phyloP scores from a whole-genome alignment of 106 monocot species.

The Dioscorea zingiberensis region DNA sequence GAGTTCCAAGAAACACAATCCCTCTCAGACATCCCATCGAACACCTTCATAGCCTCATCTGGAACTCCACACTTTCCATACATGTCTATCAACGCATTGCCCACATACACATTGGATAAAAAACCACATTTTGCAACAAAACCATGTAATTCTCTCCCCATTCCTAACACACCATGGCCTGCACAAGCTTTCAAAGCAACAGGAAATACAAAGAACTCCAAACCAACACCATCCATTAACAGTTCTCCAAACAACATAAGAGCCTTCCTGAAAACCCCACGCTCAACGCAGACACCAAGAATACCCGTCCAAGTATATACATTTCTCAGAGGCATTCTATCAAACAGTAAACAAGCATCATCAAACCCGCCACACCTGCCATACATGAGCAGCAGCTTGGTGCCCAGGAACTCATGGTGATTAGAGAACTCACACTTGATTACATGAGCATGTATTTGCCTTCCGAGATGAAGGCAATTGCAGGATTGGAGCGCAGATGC shows the following conservation, averaged over 20 bases:
- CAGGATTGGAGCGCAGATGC: constrained; percentile 35
- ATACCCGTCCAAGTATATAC: constrained; percentile 39
- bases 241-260: constrained; percentile 13
- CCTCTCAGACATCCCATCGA: constrained; percentile 30
- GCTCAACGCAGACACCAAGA: constrained; percentile 22
- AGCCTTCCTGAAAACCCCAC: constrained; percentile 15
- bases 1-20: constrained; percentile 51
- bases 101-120: constrained; percentile 28
- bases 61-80: constrained; percentile 37
- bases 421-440: constrained; percentile 27
- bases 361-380: constrained; percentile 11
- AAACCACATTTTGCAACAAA: constrained; percentile 25
- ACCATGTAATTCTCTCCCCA: constrained; percentile 37
- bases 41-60: constrained; percentile 20
- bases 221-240: constrained; percentile 10
- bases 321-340: constrained; percentile 38
- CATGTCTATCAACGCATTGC: constrained; percentile 47
- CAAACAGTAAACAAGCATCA: constrained; percentile 30
- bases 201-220: constrained; percentile 52
- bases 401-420: constrained; percentile 38
- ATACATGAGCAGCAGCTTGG: constrained; percentile 36
- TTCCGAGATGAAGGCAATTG: constrained; percentile 17
- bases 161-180: constrained; percentile 8
- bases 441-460: constrained; percentile 46
- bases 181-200: constrained; percentile 28